Evolutionary conservation across 2,329 filamentous ascomycete genomes (phyloP).

Genomic region (Diaporthe batatas): DNA sequence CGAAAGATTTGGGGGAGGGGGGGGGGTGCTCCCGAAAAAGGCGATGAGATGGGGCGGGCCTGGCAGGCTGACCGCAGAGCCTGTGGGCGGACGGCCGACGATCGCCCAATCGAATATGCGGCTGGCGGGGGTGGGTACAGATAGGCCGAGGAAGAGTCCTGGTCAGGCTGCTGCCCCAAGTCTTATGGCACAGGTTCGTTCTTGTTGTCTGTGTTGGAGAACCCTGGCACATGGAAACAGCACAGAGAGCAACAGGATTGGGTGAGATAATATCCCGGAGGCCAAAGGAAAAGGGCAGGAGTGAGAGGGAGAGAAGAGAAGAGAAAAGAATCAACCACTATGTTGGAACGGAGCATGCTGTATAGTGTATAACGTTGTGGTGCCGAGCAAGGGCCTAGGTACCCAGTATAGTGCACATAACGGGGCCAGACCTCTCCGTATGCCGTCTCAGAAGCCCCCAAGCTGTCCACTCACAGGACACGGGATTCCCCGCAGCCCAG

Average conservation of each 20-base stretch:
- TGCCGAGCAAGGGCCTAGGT: not conserved
- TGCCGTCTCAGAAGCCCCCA: slow-evolving; percentile 26
- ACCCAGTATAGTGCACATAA: not conserved
- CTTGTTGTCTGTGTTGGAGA: not conserved
- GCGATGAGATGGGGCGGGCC: slow-evolving; percentile 4
- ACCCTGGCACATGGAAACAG: not conserved
- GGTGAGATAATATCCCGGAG: not conserved
- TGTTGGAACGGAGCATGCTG: not conserved
- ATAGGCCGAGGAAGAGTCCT: no score
- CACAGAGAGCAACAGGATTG: not conserved
- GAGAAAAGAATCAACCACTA: not conserved
- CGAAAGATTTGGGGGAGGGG: slow-evolving; percentile 11
- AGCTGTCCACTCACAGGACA: slow-evolving; percentile 26
- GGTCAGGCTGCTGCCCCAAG: no score
- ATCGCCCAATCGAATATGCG: slow-evolving; percentile 26
- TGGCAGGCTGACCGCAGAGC: not conserved
- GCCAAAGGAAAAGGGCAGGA: not conserved
- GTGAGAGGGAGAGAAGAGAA: not conserved
- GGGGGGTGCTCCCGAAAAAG: slow-evolving; percentile 19
- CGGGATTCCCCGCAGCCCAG: slow-evolving; percentile 26
- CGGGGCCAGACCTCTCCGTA: not conserved
- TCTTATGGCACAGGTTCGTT: not conserved
- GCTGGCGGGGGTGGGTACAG: not conserved
- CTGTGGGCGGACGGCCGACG: slow-evolving; percentile 17
- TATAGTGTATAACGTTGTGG: not conserved